Evolutionary conservation across 192 early-diverging fungal species (phyloP), one percentile per base, ranked within the genome.

Genomic region (Backusella australiensis): DNA sequence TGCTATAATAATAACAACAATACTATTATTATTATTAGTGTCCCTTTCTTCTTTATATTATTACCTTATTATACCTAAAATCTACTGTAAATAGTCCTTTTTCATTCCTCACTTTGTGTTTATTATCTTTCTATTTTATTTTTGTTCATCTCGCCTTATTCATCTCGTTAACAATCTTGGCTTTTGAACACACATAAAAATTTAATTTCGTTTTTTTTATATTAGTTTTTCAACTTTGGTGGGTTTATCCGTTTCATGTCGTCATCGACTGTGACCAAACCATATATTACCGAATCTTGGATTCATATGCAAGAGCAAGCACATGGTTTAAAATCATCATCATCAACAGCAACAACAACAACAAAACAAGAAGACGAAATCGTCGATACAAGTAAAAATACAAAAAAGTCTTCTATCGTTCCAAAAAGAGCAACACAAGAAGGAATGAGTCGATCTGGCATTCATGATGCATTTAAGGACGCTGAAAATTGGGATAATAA

Each of bases 191-290:
- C 46, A 63, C 56, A 9, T 23, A 29, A 63, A 29, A 9, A 21
- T 63, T 63, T 63, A 23, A 59, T 59, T 59, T 23, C 5, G 12
- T 29, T 63, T 32, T 39, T 39, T 39, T 63, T 63, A 63, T 63
- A 59, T 59, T 26, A 26, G 9, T 29, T 63, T 29, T 26, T 63
- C 1, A 29, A 63, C 26, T 63, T 63, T 63, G 56, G 56, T 63
- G 56, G 56, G 23, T 63, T 63, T 63, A 63, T 63, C 56, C 23
- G 56, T 29, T 67, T 67, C 38, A 75, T 75, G 74, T 65, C 74
- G 41, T 75, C 74, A 67, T 67, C 74, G 35, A 75, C 74, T 38
- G 35, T 75, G n/a, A 75, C 65, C 17, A 65, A 75, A 21, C 41
- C 74, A 44, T 65, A 67, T 35, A 75, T 15, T 17, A 46, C 74